Conservation (phyloP, 2,329 filamentous ascomycete genomes). For the Helotiales sp. region DNA sequence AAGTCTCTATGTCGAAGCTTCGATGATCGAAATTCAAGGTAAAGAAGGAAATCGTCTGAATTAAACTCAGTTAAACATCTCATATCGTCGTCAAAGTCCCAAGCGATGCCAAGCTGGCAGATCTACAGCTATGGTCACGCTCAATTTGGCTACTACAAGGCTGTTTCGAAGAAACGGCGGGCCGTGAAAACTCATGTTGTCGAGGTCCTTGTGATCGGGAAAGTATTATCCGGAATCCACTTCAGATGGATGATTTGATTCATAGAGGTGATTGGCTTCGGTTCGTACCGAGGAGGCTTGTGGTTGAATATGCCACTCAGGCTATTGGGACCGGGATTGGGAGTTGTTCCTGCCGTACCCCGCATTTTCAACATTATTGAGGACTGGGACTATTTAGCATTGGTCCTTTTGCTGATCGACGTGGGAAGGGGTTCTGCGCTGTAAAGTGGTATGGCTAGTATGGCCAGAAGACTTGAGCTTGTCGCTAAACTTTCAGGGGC, state of each 20-base stretch:
- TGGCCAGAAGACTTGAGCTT: no score
- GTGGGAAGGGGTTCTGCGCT: no score
- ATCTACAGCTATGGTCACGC: neutral
- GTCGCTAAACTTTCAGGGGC: no score
- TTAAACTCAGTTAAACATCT: no score
- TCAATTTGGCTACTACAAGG: neutral
- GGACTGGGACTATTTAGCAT: no score
- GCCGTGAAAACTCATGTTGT: neutral
- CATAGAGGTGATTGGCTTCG: neutral
- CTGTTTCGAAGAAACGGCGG: slow-evolving; percentile 2
- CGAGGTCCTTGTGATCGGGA: neutral
- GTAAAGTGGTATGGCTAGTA: no score
- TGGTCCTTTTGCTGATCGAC: no score
- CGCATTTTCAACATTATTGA: no score
- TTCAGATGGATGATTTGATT: slow-evolving; percentile 1
- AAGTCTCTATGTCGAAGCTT: no score
- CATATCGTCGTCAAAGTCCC: no score
- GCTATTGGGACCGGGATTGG: no score
- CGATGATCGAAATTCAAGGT: neutral
- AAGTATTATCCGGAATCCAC: neutral
- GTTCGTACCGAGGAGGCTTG: neutral
- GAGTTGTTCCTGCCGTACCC: no score
- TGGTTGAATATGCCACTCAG: neutral
- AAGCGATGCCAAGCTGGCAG: neutral
- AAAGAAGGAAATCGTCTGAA: neutral